Evolutionary conservation across 495 filamentous ascomycete genomes (phyloP).

Genomic region (Hypoxylon cercidicola): DNA sequence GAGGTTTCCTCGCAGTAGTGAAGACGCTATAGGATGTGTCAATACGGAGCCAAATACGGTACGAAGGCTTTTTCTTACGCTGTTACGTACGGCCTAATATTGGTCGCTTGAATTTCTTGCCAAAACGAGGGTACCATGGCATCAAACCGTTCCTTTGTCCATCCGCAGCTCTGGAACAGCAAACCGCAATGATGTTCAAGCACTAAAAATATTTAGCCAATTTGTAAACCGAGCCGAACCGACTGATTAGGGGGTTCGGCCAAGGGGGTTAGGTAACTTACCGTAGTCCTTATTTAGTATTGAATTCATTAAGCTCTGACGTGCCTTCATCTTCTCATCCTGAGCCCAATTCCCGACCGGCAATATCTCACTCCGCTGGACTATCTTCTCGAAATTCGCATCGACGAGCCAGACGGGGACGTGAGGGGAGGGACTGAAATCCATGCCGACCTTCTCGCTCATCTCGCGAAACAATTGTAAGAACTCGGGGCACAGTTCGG

Average conservation of each 20-base stretch:
- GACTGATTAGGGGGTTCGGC: background rate
- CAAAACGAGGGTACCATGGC: conserved; percentile 35
- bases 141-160: conserved; percentile 40
- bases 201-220: background rate
- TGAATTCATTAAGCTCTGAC: conserved; percentile 36
- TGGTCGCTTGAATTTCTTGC: conserved; percentile 22
- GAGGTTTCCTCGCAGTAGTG: conserved; percentile 46
- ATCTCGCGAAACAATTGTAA: conserved; percentile 50
- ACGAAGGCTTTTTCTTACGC: conserved; percentile 29
- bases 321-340: conserved; percentile 42
- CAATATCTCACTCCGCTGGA: conserved; percentile 53
- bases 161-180: conserved; percentile 42
- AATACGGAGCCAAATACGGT: background rate
- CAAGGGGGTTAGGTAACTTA: conserved; percentile 17
- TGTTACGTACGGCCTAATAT: conserved; percentile 38
- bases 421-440: conserved; percentile 50
- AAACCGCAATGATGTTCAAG: conserved; percentile 40
- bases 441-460: conserved; percentile 50
- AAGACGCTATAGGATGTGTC: conserved; percentile 35
- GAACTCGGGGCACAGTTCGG: conserved; percentile 54
- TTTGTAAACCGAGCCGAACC: background rate
- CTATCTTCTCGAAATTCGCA: conserved; percentile 66
- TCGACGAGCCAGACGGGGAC: conserved; percentile 57
- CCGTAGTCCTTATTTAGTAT: conserved; percentile 40
- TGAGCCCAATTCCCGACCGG: conserved; percentile 42